These are phyloP conservation scores for Lanmaoa rubissima DNA, from an alignment of 768 basidiomycete genomes.

Conservation along the genomic window DNA sequence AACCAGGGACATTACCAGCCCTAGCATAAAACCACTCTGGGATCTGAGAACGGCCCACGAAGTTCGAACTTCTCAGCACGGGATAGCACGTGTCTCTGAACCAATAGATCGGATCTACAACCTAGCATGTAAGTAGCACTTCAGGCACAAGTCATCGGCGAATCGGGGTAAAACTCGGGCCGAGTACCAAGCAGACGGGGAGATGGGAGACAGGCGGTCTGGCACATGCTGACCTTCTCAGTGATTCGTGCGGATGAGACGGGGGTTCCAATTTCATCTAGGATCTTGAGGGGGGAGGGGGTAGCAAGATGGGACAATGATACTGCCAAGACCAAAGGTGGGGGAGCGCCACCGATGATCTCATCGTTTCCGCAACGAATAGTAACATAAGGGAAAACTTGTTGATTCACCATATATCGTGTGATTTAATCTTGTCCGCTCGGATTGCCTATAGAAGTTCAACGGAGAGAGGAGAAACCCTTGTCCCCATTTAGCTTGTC, in stretches of 20 bases:
- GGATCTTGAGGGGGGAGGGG: not conserved
- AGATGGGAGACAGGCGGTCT: not conserved
- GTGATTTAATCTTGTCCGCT: not conserved
- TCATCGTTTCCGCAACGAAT: not conserved
- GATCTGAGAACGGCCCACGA: not conserved
- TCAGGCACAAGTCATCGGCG: not conserved
- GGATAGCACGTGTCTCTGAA: not conserved
- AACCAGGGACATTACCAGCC: not conserved
- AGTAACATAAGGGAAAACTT: not conserved
- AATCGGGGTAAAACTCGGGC: not conserved
- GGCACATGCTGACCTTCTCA: not conserved
- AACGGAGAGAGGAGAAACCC: not conserved
- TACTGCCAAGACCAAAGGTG: not conserved
- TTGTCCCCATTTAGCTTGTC: not conserved
- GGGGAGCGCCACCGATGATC: not conserved
- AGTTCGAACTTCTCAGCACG: not conserved
- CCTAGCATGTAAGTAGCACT: not conserved
- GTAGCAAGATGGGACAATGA: not conserved
- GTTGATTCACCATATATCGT: not conserved
- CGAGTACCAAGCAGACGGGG: not conserved
- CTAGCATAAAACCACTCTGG: not conserved
- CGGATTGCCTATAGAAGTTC: not conserved
- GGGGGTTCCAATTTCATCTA: not conserved
- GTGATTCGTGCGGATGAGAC: conserved; percentile 1
- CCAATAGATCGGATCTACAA: not conserved